Base-by-base conservation (phyloP, 345 rosid species). In the Salix exigua region DNA sequence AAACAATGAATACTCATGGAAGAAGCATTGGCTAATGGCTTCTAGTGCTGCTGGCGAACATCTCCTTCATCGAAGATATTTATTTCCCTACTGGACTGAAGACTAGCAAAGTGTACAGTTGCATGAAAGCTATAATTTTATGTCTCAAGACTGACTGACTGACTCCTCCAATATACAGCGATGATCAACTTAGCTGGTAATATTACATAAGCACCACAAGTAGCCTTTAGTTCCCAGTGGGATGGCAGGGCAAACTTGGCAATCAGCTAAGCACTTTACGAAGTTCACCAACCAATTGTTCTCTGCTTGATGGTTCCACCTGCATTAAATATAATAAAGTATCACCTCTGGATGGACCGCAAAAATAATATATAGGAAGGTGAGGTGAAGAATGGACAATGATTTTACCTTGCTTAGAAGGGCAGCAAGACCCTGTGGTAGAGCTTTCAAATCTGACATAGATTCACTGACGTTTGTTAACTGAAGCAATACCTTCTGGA, bases 341-440 rank as follows among this genome's bases (percentile, higher is more conserved):
- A 77, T 73, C 68, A 80, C 31, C 50, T 68, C 70, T 10, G 67
- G 37, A 31, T 7, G 19, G 35, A 61, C 81, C 25, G n/a, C 4
- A 78, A 16, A 69, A 16, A 70, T 9, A 42, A 46, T 53, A 28
- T 68, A 26, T 48, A 75, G 58, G 73, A 30, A 63, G 44, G 63
- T 23, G 44, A 30, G 66, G 67, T 31, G 72, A 80, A 18, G 77
- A 37, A 35, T 5, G 50, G 26, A 51, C 65, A 68, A 75, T 68
- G 68, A 66, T n/a, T 60, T 82, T 87, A 93, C 99, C 94, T 95
- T 89, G 88, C 88, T 84, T 85, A 95, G 86, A 86, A 95, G 93
- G 75, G 90, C 87, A 77, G 92, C 86, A 60, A 95, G 96, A 82
- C 93, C 94, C 78, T 88, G 97, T 8, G 98, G 98, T 75, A 95